A percentile compares a stretch with the other conserved stretches of the same genome.
Conservation (phyloP, 1,284 basidiomycete genomes). For the Heliocybe sulcata region DNA sequence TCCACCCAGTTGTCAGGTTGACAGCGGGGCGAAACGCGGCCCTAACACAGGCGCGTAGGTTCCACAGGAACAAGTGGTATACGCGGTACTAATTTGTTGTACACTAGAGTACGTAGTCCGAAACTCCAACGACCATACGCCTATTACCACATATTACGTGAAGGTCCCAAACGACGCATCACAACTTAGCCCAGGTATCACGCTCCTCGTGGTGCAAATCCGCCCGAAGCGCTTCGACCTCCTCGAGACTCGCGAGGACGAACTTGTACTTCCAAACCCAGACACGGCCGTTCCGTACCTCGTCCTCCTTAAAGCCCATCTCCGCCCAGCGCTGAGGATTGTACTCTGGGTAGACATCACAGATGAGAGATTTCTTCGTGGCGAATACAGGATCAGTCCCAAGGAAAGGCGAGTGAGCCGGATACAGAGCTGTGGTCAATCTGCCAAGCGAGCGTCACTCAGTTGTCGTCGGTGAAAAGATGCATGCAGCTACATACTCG, state of each 20-base stretch:
- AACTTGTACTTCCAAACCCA: slow-evolving; percentile 30
- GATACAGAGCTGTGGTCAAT: slow-evolving; percentile 32
- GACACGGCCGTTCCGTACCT: slow-evolving; percentile 22
- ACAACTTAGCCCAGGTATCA: too few relatives aligned
- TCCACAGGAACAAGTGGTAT: too few relatives aligned
- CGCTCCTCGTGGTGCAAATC: too few relatives aligned
- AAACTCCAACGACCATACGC: too few relatives aligned
- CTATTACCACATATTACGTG: too few relatives aligned
- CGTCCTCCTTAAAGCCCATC: slow-evolving; percentile 24
- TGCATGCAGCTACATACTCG: slow-evolving; percentile 20
- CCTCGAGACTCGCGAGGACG: slow-evolving; percentile 24
- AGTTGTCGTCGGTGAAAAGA: not conserved
- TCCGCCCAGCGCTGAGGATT: slow-evolving; percentile 22
- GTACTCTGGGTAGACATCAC: slow-evolving; percentile 22
- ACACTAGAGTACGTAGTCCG: too few relatives aligned
- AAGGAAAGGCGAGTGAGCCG: slow-evolving; percentile 31
- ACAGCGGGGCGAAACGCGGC: too few relatives aligned
- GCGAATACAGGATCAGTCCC: slow-evolving; percentile 34
- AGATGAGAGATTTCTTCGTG: slow-evolving; percentile 31
- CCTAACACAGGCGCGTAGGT: too few relatives aligned
- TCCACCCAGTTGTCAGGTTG: too few relatives aligned
- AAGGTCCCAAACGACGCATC: too few relatives aligned
- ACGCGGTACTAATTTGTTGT: too few relatives aligned
- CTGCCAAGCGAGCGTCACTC: slow-evolving; percentile 9
- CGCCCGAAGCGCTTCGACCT: too few relatives aligned